Evolutionary conservation across 73 alveolate species (phyloP).

Genomic region (Paramecium biaurelia): DNA sequence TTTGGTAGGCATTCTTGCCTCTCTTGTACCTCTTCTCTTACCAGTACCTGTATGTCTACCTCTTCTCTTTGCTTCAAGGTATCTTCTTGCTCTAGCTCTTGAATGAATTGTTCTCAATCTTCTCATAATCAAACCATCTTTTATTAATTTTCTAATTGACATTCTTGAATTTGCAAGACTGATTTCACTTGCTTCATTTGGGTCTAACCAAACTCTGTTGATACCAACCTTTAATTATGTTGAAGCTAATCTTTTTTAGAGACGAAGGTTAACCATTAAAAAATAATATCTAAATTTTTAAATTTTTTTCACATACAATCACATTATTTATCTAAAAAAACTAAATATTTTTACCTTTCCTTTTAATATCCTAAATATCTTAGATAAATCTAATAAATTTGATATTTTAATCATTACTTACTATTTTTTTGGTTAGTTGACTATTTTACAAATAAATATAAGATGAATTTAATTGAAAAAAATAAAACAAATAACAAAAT

Average conservation of each 20-base stretch:
- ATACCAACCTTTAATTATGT: slow-evolving; percentile 90
- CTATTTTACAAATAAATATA: background rate
- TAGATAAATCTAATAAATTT: background rate
- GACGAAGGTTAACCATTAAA: slow-evolving; percentile 85
- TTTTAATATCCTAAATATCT: background rate
- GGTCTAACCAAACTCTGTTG: slow-evolving; percentile 97
- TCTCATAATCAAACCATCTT: slow-evolving; percentile 96
- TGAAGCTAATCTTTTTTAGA: slow-evolving; percentile 89
- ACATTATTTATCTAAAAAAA: background rate
- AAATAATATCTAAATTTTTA: slow-evolving; percentile 24
- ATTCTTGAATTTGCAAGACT: slow-evolving; percentile 93
- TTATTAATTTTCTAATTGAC: slow-evolving; percentile 89
- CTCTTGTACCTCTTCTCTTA: slow-evolving; percentile 95
- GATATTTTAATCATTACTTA: background rate
- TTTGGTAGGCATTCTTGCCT: slow-evolving; percentile 98
- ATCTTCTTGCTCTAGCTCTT: slow-evolving; percentile 90
- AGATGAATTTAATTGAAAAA: background rate
- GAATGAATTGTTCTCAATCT: slow-evolving; percentile 96
- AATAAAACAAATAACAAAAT: background rate
- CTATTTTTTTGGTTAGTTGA: background rate
- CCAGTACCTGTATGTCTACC: slow-evolving; percentile 98
- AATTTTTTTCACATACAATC: background rate
- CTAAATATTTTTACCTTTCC: background rate
- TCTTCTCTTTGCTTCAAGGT: slow-evolving; percentile 82
- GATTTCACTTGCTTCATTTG: slow-evolving; percentile 95